These are phyloP conservation scores for Suillus placidus DNA, from an alignment of 768 basidiomycete species.

Conservation along the genomic window DNA sequence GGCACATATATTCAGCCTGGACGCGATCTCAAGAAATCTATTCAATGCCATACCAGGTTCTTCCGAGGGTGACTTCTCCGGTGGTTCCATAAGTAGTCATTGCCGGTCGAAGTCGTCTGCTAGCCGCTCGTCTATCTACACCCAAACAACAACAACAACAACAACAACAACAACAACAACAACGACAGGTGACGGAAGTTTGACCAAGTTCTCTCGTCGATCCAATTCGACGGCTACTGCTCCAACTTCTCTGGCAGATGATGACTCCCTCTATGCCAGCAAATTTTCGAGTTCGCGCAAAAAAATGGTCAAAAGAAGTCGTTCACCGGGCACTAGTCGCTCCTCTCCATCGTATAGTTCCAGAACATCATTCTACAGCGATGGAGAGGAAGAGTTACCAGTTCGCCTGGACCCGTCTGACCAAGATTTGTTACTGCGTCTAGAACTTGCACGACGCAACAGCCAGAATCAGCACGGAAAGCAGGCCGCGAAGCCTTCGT, in stretches of 20 bases:
- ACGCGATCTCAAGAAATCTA: conserved; percentile 87
- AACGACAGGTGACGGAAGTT: conserved; percentile 62
- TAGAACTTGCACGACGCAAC: conserved; percentile 84
- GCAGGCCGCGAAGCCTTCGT: conserved; percentile 38
- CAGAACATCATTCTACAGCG: conserved; percentile 39
- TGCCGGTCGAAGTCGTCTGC: conserved; percentile 69
- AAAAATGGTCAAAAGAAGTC: conserved; percentile 49
- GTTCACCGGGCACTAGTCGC: conserved; percentile 42
- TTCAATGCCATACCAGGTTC: conserved; percentile 74
- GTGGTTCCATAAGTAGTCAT: conserved; percentile 68
- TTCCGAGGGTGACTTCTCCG: conserved; percentile 74
- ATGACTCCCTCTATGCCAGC: conserved; percentile 54
- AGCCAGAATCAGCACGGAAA: conserved; percentile 73
- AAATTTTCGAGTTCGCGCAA: conserved; percentile 48
- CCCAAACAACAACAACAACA: no score
- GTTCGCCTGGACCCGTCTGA: conserved; percentile 65
- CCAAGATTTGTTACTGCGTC: conserved; percentile 70
- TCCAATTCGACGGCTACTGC: conserved; percentile 67
- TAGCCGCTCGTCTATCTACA: conserved; percentile 75
- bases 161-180: no score
- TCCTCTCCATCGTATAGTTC: conserved; percentile 41
- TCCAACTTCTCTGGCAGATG: conserved; percentile 68
- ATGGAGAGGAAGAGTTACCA: conserved; percentile 48
- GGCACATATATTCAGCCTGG: conserved; percentile 86
- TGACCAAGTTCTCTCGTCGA: conserved; percentile 72